These are phyloP conservation scores for Exophiala mesophila DNA, from an alignment of 2,329 filamentous ascomycete genomes.

Conservation along the genomic window DNA sequence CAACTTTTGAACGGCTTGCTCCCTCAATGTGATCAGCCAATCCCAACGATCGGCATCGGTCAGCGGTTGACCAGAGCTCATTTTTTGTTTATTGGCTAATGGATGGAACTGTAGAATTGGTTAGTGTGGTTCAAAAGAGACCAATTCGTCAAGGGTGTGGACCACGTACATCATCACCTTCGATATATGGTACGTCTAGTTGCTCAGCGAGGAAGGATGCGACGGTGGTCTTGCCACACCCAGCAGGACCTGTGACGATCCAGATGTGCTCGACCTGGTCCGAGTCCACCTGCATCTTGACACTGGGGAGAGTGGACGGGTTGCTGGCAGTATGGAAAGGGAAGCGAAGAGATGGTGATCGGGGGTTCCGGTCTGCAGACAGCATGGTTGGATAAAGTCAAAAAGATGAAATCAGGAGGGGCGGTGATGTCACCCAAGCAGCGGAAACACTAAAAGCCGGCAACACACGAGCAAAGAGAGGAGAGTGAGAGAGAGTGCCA, in stretches of 20 bases:
- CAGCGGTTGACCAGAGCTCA: slow-evolving; percentile 75
- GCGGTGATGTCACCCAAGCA: background rate
- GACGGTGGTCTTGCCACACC: slow-evolving; percentile 74
- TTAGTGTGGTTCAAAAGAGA: slow-evolving; percentile 14
- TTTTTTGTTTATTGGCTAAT: slow-evolving; percentile 79
- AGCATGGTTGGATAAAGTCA: slow-evolving; percentile 33
- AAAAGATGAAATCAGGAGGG: slow-evolving; percentile 1
- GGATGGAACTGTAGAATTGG: slow-evolving; percentile 39
- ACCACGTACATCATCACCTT: slow-evolving; percentile 67
- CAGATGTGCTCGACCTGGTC: slow-evolving; percentile 62
- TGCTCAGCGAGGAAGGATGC: slow-evolving; percentile 59
- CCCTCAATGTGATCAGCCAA: slow-evolving; percentile 77
- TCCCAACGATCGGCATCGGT: slow-evolving; percentile 96
- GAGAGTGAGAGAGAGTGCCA: too few species aligned
- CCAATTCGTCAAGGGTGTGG: slow-evolving; percentile 2
- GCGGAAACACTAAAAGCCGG: background rate
- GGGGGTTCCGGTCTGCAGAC: slow-evolving; percentile 31
- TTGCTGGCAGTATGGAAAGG: slow-evolving; percentile 9
- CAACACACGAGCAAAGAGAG: background rate
- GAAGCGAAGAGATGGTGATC: slow-evolving; percentile 16
- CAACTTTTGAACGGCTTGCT: slow-evolving; percentile 49
- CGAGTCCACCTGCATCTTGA: slow-evolving; percentile 17
- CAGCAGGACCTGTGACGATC: slow-evolving; percentile 73
- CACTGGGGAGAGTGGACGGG: slow-evolving; percentile 11
- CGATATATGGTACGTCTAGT: slow-evolving; percentile 66